Conservation (phyloP, 2,329 filamentous ascomycete species). For the Colletotrichum trifolii region DNA sequence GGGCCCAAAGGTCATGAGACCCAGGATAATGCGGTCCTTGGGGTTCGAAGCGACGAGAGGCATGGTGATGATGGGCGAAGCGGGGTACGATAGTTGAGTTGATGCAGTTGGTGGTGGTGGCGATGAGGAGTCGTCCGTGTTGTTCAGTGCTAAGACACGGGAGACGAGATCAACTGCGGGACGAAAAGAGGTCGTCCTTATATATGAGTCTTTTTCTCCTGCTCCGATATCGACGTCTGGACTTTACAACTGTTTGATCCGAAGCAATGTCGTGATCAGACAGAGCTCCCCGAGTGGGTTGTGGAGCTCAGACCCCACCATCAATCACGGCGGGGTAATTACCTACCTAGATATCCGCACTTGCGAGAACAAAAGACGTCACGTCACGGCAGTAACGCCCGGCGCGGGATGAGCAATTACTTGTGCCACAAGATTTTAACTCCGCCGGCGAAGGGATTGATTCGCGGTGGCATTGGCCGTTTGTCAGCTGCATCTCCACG, state of each 20-base stretch:
- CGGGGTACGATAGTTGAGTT: slow-evolving; percentile 21
- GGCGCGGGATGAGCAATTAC: too few relatives aligned
- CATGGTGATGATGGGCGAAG: slow-evolving; percentile 50
- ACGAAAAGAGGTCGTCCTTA: not conserved
- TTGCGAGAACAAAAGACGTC: slow-evolving; percentile 26
- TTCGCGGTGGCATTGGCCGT: too few relatives aligned
- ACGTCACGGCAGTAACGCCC: not conserved
- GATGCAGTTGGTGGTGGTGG: slow-evolving; percentile 2
- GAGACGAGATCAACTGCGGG: not conserved
- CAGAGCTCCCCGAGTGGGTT: slow-evolving; percentile 21
- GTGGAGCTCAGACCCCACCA: slow-evolving; percentile 27
- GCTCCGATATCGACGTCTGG: slow-evolving; percentile 1
- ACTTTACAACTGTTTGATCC: slow-evolving; percentile 4
- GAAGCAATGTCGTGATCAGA: slow-evolving; percentile 32
- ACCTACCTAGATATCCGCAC: not conserved
- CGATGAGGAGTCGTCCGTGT: slow-evolving; percentile 8
- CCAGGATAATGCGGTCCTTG: slow-evolving; percentile 80
- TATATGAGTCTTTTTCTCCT: slow-evolving; percentile 7
- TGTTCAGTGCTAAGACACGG: not conserved
- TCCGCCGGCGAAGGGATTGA: too few relatives aligned
- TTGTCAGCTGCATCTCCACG: too few relatives aligned
- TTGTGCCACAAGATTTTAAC: too few relatives aligned
- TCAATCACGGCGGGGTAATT: slow-evolving; percentile 25
- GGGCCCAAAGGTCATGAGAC: slow-evolving; percentile 87
- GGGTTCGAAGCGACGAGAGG: slow-evolving; percentile 55